Conservation (phyloP, 441 rosid species). For the Populus tomentosa region DNA sequence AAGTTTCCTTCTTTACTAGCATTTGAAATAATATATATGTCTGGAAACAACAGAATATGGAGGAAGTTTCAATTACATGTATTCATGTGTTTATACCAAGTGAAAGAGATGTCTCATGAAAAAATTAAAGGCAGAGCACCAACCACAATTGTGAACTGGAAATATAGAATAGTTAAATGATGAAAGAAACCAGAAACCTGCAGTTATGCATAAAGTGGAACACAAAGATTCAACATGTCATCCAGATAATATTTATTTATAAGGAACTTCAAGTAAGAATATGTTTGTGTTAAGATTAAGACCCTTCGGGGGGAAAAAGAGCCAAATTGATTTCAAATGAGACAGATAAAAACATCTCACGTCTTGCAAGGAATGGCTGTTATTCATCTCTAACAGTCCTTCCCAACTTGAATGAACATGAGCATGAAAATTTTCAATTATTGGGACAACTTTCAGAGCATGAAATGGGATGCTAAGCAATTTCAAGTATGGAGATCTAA, state of each 20-base stretch:
- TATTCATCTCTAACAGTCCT: background rate
- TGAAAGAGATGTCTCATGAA: background rate
- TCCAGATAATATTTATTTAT: background rate
- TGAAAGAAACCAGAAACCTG: background rate
- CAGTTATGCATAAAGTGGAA: background rate
- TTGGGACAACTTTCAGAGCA: constrained; percentile 3
- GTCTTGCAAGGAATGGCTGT: background rate
- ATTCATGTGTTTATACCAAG: background rate
- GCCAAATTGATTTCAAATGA: background rate
- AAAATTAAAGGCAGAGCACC: background rate
- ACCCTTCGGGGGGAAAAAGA: background rate
- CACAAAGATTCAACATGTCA: background rate
- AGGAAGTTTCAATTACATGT: background rate
- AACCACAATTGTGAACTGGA: background rate
- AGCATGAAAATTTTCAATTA: background rate
- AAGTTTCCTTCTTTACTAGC: background rate
- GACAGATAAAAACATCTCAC: background rate
- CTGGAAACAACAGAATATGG: background rate
- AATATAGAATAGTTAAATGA: background rate
- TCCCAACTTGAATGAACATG: background rate
- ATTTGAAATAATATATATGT: background rate
- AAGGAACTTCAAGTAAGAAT: background rate
- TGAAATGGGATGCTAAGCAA: constrained; percentile 6
- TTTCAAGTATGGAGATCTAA: constrained; percentile 26
- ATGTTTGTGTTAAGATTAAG: background rate